A percentile compares a stretch with the other conserved stretches of the same genome.
These are phyloP conservation scores for Pythium brassicae DNA, from an alignment of 352 stramenopile genomes.

Conservation along the genomic window DNA sequence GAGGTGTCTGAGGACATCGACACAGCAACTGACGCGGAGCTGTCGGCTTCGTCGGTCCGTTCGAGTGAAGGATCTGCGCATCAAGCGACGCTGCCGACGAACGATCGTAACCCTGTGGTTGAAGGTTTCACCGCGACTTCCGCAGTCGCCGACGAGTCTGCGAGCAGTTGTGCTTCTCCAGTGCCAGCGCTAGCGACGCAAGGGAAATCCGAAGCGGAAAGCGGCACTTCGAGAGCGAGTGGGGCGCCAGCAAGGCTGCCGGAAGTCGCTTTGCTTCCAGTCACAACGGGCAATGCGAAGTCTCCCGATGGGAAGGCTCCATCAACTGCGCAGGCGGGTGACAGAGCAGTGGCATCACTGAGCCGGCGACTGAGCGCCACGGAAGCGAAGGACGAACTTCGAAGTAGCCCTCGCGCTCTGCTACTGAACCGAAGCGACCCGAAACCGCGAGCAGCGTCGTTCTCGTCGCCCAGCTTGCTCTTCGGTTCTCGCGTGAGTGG, in stretches of 20 bases:
- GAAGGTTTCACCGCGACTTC: too few relatives aligned
- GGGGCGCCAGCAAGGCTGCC: neutral
- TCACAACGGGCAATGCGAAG: neutral
- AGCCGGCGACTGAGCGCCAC: conserved; percentile 8
- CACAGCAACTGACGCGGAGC: too few relatives aligned
- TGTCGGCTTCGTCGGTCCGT: too few relatives aligned
- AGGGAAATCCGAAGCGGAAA: too few relatives aligned
- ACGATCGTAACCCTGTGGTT: too few relatives aligned
- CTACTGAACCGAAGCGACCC: conserved; percentile 9
- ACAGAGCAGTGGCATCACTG: neutral
- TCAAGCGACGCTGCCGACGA: too few relatives aligned
- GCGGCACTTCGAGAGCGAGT: too few relatives aligned
- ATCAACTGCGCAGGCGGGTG: neutral
- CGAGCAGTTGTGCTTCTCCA: too few relatives aligned
- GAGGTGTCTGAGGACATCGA: too few relatives aligned
- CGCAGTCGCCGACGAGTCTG: too few relatives aligned
- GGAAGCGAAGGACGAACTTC: conserved; percentile 22
- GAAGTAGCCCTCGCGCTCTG: conserved; percentile 13
- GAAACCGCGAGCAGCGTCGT: conserved; percentile 36
- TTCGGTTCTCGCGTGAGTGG: neutral
- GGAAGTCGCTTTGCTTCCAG: neutral
- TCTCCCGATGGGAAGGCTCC: neutral
- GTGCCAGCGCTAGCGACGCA: too few relatives aligned
- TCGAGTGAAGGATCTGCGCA: too few relatives aligned
- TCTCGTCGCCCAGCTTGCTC: conserved; percentile 21